These are phyloP conservation scores for Beauveria pseudobassiana DNA, from an alignment of 2,329 filamentous ascomycete genomes.

Conservation along the genomic window DNA sequence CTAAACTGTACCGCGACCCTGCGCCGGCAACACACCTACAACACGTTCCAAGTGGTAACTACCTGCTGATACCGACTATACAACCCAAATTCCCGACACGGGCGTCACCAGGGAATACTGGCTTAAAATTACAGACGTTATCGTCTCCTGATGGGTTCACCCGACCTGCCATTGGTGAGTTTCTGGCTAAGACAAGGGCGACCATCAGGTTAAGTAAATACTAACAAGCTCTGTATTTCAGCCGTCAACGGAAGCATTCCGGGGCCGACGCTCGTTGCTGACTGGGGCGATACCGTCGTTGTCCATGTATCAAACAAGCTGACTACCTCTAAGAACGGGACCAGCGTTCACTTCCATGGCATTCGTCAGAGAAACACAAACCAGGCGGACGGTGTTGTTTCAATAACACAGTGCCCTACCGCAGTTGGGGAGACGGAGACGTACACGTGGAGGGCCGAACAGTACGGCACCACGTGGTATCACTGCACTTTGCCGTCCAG, in stretches of 20 bases:
- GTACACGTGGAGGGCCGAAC: slow-evolving; percentile 50
- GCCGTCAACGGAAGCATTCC: slow-evolving; percentile 53
- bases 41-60: background rate
- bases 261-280: slow-evolving; percentile 49
- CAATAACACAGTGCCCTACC: slow-evolving; percentile 51
- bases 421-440: slow-evolving; percentile 44
- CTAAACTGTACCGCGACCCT: background rate
- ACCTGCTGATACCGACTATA: background rate
- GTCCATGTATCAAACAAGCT: slow-evolving; percentile 36
- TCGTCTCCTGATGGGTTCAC: slow-evolving; percentile 51
- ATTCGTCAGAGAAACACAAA: slow-evolving; percentile 50
- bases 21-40: background rate
- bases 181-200: too few relatives aligned
- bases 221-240: background rate
- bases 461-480: slow-evolving; percentile 57
- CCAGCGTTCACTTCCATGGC: slow-evolving; percentile 54
- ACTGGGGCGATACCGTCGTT: slow-evolving; percentile 45
- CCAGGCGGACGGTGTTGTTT: slow-evolving; percentile 52
- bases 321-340: slow-evolving; percentile 22
- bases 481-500: slow-evolving; percentile 38
- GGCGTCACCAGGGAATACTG: slow-evolving; percentile 28
- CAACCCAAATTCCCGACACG: background rate
- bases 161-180: slow-evolving; percentile 43
- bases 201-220: background rate
- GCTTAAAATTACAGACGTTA: slow-evolving; percentile 56